phyloP scores from a whole-genome alignment of 345 rosid genomes.

The Draba incana region DNA sequence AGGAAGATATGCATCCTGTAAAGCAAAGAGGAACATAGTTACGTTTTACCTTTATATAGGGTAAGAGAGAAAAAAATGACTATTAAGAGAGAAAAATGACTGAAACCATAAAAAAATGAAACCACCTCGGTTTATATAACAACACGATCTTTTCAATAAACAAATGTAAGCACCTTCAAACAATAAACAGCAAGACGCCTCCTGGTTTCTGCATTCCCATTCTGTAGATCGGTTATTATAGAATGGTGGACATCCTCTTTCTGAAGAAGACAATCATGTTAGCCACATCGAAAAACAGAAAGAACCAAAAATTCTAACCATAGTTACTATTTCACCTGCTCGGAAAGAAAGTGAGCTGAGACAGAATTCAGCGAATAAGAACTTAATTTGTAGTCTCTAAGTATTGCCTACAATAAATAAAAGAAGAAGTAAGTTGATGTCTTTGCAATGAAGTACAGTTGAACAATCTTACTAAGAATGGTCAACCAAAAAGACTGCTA shows the following conservation, averaged over 20 bases:
- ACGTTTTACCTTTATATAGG: constrained; percentile 1
- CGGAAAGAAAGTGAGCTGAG: constrained; percentile 96
- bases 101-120: constrained; percentile 16
- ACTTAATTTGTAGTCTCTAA: constrained; percentile 90
- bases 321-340: constrained; percentile 63
- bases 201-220: constrained; percentile 97
- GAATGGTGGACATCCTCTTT: constrained; percentile 99
- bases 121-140: constrained; percentile 9
- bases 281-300: constrained; percentile 18
- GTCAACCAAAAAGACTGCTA: constrained; percentile 26
- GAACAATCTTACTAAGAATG: constrained; percentile 21
- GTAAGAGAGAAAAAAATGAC: background rate
- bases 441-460: constrained; percentile 8
- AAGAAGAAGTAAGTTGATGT: constrained; percentile 26
- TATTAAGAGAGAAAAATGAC: background rate
- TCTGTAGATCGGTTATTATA: constrained; percentile 97
- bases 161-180: constrained; percentile 66
- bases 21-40: constrained; percentile 30
- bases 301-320: constrained; percentile 5
- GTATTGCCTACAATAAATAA: constrained; percentile 62
- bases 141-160: constrained; percentile 13
- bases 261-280: constrained; percentile 47
- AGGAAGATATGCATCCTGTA: constrained; percentile 99
- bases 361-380: constrained; percentile 95
- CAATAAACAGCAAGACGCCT: constrained; percentile 99